Base-by-base conservation (phyloP, 352 stramenopile species). In the Globisporangium middletonii region DNA sequence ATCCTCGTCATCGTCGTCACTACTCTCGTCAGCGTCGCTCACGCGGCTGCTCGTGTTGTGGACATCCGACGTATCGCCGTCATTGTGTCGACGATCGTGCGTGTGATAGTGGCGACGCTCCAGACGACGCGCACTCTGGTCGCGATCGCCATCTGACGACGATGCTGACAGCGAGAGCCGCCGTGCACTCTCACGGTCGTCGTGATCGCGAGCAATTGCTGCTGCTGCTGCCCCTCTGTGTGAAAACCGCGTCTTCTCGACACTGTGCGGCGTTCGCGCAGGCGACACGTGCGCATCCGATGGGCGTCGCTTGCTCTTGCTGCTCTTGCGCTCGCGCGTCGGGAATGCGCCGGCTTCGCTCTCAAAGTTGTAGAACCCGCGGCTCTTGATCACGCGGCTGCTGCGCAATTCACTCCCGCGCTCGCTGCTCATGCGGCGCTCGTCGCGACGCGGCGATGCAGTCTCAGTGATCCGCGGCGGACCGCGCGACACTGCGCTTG, bases 381-480 rank as follows among this genome's bases (percentile, higher is more conserved):
- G 72, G 58, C 81, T 92, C 60, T 85, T 85, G 59, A 92, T 92
- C 18, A 88, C 73, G 9, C 81, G 81, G 45, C 77, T 89, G 51
- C 50, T 78, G 53, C 73, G 75, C 18, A 91, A 35, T 11, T 59
- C 45, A 16, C 64, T 59, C 3, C 41, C 51, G 9, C 43, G 50
- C 6, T 48, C 6, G 27, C 23, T 41, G 13, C 18, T 51, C 0
- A 46, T 42, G 7, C 8, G 2, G 27, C 37, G 60, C 26, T 55
- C 37, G 6, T 63, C 54, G 16, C 65, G 50, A 62, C 19, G 59
- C 19, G 74, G 69, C 23, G 80, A 86, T 2, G 57, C 47, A 11
- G 80, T 83, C 19, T 66, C 67, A 1, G 52, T 65, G 37, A 74
- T 72, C 0, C 53, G 69, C 16, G 64, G 75, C 19, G 63, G 38